Evolutionary conservation across 805 yeast species (phyloP), one percentile per base, ranked within the genome.

Genomic region (Yamadazyma phyllophila): DNA sequence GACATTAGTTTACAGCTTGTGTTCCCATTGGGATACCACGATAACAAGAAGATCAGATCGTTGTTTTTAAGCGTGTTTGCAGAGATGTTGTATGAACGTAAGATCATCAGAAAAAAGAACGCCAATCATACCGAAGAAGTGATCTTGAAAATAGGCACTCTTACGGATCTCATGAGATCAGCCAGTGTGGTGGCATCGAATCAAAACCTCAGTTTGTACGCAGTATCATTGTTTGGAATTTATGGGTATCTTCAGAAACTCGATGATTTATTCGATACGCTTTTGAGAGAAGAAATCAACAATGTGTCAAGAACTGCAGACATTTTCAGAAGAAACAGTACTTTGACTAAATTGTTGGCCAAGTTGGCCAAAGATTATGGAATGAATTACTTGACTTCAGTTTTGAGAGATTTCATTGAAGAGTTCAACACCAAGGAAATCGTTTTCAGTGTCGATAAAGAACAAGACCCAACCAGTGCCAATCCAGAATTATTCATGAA

Each of bases 11-110:
- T 89, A 55, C 81, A 80, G 43, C 80, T 79, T 60, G 89, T 91
- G 2, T 61, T 88, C 12, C 90, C 94, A 0, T 74, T 88, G 59
- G 94, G 95, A 0, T 87, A 82, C 55, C 88, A 88, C 55, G 76
- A 76, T 16, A 85, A 85, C 58, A 62, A 67, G 11, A 75, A 81
- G 43, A 82, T 88, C 26, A 69, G 94, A 48, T 69, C 83, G 9
- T 81, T 95, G 0, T 87, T 88, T 57, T 71, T 89, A 57, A 83
- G 83, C 46, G 92, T 89, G 1, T 88, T 89, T 53, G 80, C 85
- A 2, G 81, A 83, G 43, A 85, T 87, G 61, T 57, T 59, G 67
- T 80, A 51, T 57, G 71, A 67, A 27, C 58, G 72, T 7, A 62
- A 65, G 37, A 43, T 40, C 6, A 48, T 49, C n/a, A 55, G 35